A percentile compares a stretch with the other conserved stretches of the same genome.
These are phyloP conservation scores for Solanum microdontum DNA, from an alignment of 257 asterid species.

Conservation along the genomic window DNA sequence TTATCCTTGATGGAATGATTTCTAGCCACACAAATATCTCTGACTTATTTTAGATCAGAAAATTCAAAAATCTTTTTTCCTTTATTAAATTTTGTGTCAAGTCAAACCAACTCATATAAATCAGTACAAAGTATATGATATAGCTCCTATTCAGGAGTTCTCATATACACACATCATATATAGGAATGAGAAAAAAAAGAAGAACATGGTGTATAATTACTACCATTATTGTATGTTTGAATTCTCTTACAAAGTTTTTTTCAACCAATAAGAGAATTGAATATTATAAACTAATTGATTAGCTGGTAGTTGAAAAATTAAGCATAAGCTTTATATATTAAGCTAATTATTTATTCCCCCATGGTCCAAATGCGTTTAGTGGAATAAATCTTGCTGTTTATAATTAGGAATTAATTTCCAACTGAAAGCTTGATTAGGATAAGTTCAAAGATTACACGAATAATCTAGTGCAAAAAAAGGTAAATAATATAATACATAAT, in stretches of 20 bases:
- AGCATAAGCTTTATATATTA: not conserved
- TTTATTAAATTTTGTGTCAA: not conserved
- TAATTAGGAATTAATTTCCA: not conserved
- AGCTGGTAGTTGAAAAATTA: not conserved
- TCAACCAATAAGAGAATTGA: not conserved
- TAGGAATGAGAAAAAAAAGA: not conserved
- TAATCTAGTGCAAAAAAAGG: not conserved
- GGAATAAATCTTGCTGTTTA: not conserved
- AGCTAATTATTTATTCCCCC: not conserved
- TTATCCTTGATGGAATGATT: too few species aligned
- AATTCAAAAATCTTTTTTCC: too few species aligned
- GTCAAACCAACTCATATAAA: too few species aligned
- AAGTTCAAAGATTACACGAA: not conserved
- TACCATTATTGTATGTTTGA: not conserved
- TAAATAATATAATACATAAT: not conserved
- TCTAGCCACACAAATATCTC: too few species aligned
- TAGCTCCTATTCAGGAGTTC: too few species aligned
- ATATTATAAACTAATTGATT: not conserved
- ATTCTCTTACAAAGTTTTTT: not conserved
- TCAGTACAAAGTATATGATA: not conserved
- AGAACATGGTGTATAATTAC: not conserved
- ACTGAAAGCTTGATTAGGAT: not conserved
- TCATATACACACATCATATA: not conserved
- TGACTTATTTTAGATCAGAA: not conserved
- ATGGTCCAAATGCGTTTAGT: not conserved